phyloP scores from a whole-genome alignment of 2,329 filamentous ascomycete genomes.

The Aspergillus bombycis region DNA sequence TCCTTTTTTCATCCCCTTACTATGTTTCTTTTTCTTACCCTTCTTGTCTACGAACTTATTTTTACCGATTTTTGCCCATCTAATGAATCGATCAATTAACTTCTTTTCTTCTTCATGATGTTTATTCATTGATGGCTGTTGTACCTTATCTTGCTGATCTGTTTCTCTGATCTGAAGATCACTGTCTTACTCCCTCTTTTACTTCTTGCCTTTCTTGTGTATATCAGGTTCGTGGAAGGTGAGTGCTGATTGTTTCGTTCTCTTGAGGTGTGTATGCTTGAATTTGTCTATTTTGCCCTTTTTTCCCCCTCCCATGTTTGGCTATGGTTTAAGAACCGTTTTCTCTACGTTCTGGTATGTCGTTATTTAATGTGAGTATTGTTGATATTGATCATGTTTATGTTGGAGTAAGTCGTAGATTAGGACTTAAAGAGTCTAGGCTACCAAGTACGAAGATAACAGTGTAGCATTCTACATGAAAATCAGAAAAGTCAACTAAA shows the following conservation, averaged over 20 bases:
- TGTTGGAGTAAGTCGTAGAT: background rate
- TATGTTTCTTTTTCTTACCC: background rate
- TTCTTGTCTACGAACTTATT: background rate
- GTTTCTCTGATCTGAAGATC: background rate
- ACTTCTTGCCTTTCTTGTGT: background rate
- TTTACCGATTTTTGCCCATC: conserved; percentile 3
- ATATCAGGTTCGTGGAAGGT: background rate
- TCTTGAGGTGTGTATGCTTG: background rate
- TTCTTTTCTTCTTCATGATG: background rate
- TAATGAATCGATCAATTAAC: conserved; percentile 4
- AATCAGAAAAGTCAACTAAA: background rate
- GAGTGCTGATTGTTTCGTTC: too few relatives aligned
- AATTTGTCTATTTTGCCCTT: background rate
- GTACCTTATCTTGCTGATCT: background rate
- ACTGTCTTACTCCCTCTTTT: background rate
- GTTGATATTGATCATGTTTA: background rate
- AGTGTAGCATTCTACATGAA: background rate
- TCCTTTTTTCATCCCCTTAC: background rate
- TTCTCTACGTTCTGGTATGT: background rate
- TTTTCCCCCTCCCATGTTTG: background rate
- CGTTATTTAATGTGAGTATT: background rate
- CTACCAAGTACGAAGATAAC: background rate
- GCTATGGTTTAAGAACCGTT: background rate
- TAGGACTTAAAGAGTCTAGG: background rate
- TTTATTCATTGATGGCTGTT: background rate